Evolutionary conservation across 345 rosid genomes (phyloP).

Genomic region (Dipteronia dyeriana): DNA sequence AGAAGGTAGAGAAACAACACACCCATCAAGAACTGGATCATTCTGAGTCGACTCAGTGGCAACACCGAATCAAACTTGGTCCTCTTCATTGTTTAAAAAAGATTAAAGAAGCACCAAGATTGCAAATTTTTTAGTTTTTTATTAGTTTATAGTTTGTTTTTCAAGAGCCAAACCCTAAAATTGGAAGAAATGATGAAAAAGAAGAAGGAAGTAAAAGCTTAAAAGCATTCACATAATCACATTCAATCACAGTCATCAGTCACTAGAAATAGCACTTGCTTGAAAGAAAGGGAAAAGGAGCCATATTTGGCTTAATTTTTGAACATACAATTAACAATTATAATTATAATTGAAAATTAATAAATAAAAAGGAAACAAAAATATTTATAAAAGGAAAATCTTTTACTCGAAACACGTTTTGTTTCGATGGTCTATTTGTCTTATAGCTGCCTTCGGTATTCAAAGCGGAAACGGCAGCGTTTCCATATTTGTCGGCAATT

Average conservation of each 20-base stretch:
- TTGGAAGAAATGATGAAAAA: background rate
- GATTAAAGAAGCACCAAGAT: background rate
- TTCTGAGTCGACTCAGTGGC: slow-evolving; percentile 38
- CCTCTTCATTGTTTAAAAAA: slow-evolving; percentile 37
- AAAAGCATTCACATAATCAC: background rate
- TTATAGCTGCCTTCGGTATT: background rate
- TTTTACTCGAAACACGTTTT: background rate
- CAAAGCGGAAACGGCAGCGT: slow-evolving; percentile 10
- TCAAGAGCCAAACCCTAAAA: background rate
- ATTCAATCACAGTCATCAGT: background rate
- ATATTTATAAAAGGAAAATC: background rate
- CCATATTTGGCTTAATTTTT: background rate
- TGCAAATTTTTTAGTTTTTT: background rate
- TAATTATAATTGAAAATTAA: background rate
- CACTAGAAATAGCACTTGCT: background rate
- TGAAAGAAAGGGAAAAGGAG: background rate
- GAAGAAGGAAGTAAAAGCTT: background rate
- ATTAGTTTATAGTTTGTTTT: background rate
- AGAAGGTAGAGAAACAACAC: slow-evolving; percentile 42
- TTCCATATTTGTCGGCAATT: background rate
- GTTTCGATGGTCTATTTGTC: background rate
- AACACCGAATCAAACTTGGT: slow-evolving; percentile 40
- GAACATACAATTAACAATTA: background rate
- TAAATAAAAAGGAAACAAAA: background rate
- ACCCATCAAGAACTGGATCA: slow-evolving; percentile 43